phyloP scores from a whole-genome alignment of 176 grass and related monocot genomes.

The Zea luxurians region DNA sequence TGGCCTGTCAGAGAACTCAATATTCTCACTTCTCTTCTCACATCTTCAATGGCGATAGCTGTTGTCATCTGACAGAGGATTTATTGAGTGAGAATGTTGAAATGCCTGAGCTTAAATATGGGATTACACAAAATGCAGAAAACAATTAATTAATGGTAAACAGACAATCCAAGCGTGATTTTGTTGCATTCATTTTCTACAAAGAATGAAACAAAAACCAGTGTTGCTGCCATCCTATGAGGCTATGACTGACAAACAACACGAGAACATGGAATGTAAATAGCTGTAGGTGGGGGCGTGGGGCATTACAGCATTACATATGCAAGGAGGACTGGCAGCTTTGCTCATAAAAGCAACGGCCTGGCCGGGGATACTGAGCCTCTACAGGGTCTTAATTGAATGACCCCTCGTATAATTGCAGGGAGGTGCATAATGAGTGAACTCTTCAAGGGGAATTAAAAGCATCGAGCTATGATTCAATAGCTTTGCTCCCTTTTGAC shows the following conservation, averaged over 20 bases:
- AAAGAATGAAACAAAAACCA: conserved; percentile 24
- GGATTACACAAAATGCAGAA: conserved; percentile 14
- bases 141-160: conserved; percentile 1
- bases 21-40: conserved; percentile 98
- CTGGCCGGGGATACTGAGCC: conserved; percentile 31
- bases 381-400: conserved; percentile 58
- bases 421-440: conserved; percentile 48
- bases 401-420: conserved; percentile 41
- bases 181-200: conserved; percentile 19
- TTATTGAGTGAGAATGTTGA: conserved; percentile 32
- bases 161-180: background rate
- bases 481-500: conserved; percentile 43
- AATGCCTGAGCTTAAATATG: conserved; percentile 20
- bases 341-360: conserved; percentile 55
- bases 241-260: conserved; percentile 28
- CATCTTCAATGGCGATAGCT: conserved; percentile 97
- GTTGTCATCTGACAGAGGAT: conserved; percentile 88
- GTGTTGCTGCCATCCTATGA: conserved; percentile 21
- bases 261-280: conserved; percentile 49
- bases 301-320: conserved; percentile 41
- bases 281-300: conserved; percentile 1
- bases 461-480: conserved; percentile 37
- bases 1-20: conserved; percentile 91
- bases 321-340: conserved; percentile 47
- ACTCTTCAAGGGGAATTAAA: conserved; percentile 43